These are phyloP conservation scores for Eucalyptus sideroxylon DNA, from an alignment of 345 rosid species.

Conservation along the genomic window DNA sequence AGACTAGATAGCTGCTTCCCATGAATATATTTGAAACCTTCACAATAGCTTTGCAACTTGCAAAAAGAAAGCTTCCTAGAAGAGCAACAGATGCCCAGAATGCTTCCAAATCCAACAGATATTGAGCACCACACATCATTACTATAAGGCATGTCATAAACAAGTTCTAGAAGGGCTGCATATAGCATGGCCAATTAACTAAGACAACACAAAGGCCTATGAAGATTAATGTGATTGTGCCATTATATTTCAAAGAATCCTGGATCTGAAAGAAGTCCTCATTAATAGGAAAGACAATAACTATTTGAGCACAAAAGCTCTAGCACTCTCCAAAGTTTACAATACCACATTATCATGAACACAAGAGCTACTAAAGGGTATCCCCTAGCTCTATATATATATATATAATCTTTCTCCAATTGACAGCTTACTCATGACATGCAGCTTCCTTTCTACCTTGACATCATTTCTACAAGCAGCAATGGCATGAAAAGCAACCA, in stretches of 20 bases:
- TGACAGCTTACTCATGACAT: neutral
- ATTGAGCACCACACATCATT: neutral
- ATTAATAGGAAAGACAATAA: neutral
- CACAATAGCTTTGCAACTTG: neutral
- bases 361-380: too few species aligned
- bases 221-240: neutral
- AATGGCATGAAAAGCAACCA: neutral
- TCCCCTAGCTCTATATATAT: too few species aligned
- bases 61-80: neutral
- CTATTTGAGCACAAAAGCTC: neutral
- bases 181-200: neutral
- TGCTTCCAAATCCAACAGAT: neutral
- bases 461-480: neutral
- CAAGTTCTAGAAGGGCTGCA: fast-evolving
- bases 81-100: neutral
- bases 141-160: neutral
- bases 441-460: neutral
- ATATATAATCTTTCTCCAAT: neutral
- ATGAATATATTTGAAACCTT: neutral
- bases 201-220: neutral
- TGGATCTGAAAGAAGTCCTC: neutral
- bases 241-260: neutral
- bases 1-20: neutral
- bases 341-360: neutral
- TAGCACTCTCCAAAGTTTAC: neutral